Evolutionary conservation across 352 stramenopile species (phyloP), one percentile per base, ranked within the genome.

Genomic region (Aphanomyces invadans): DNA sequence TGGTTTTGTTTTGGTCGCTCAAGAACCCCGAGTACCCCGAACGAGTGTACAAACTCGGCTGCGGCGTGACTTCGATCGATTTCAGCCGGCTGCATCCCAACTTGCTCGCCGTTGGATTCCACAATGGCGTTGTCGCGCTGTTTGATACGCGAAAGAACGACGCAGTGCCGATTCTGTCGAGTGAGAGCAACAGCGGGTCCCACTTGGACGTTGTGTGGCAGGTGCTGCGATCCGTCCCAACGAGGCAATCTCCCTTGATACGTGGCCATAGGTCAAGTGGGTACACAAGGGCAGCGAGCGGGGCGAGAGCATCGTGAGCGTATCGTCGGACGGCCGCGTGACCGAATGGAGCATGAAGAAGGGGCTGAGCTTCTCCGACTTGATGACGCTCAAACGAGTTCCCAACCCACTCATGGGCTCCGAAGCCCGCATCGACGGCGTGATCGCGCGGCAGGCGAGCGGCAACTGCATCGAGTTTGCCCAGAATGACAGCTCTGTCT

Each of bases 341-440:
- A 89, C 89, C 5, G 91, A 97, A 73, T 97, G 92, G 91, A 95
- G 83, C 70, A 83, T 96, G 56, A 96, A 96, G 62, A 97, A 97
- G 70, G 91, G 90, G 0, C 71, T 97, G 39, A 89, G 82, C 54
- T 89, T 85, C 65, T 93, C 78, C 53, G 77, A 89, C 42, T 71
- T 97, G 33, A 97, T 97, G 90, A 89, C 90, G 25, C 76, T 97
- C 48, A 97, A 97, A 67, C 78, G 87, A 0, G 76, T 93, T 2
- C 70, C 80, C 7, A 90, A 90, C 39, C 83, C 80, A 45, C 59
- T 89, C 21, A 65, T 89, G 10, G 83, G 82, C 52, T 82, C 76
- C 0, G 79, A 87, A 45, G 76, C 87, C 4, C 76, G 77, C 32
- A 79, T 77, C 5, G 87, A 92, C 42, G 90, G 90, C 2, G 86